A percentile compares a stretch with the other conserved stretches of the same genome.
phyloP scores from a whole-genome alignment of 2,329 filamentous ascomycete species.

The Pestalotiopsis sp. region DNA sequence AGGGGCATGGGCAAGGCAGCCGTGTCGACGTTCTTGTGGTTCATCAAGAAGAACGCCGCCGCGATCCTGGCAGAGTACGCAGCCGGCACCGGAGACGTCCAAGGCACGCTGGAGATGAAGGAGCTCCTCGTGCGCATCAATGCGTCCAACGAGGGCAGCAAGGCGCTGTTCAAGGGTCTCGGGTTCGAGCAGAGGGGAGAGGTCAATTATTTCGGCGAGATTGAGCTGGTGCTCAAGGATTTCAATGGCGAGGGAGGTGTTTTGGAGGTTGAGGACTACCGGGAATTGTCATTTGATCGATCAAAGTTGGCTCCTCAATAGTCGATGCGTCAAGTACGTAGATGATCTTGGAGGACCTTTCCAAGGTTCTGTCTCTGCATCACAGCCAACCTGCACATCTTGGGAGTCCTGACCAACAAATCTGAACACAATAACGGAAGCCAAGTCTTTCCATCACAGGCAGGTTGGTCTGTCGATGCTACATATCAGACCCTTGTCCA shows the following conservation, averaged over 20 bases:
- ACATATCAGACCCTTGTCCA: too few relatives aligned
- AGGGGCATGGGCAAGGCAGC: constrained; percentile 39
- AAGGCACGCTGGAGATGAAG: constrained; percentile 34
- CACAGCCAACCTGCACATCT: too few relatives aligned
- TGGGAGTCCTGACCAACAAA: too few relatives aligned
- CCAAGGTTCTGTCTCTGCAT: too few relatives aligned
- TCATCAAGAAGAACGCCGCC: constrained; percentile 56
- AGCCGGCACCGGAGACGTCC: neutral
- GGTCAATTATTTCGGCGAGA: constrained; percentile 62
- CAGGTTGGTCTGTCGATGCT: too few relatives aligned
- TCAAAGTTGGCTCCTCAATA: neutral
- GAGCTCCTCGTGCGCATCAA: constrained; percentile 62
- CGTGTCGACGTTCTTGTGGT: constrained; percentile 69
- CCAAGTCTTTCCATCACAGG: too few relatives aligned
- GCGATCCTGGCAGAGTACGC: constrained; percentile 61
- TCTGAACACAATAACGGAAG: too few relatives aligned
- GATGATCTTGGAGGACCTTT: too few relatives aligned
- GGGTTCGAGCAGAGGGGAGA: constrained; percentile 54
- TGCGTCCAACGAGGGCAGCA: constrained; percentile 53
- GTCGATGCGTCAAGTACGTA: too few relatives aligned
- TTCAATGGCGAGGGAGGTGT: constrained; percentile 18
- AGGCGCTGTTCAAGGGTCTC: constrained; percentile 51
- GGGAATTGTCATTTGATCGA: constrained; percentile 10
- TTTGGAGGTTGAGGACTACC: constrained; percentile 11
- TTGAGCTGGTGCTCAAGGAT: constrained; percentile 48